Evolutionary conservation across 1,284 basidiomycete species (phyloP).

Genomic region (Jaminaea rosea): DNA sequence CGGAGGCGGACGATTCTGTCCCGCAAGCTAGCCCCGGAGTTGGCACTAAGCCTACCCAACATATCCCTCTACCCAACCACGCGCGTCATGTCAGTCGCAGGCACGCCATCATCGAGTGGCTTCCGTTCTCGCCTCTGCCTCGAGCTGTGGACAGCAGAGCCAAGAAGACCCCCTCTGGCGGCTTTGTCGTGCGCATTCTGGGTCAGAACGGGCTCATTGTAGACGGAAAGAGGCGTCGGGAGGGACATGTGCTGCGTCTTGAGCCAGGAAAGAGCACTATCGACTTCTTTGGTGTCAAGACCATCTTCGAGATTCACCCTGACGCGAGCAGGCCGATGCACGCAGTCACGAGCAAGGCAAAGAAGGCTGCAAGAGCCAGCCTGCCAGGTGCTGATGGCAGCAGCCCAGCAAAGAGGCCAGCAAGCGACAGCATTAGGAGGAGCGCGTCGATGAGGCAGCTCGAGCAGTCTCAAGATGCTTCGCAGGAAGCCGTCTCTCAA

Average conservation of each 20-base stretch:
- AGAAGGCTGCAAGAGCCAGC: neutral
- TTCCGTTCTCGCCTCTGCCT: conserved; percentile 27
- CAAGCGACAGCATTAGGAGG: too few species aligned
- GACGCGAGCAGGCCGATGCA: neutral
- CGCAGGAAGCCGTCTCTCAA: neutral
- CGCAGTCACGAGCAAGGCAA: neutral
- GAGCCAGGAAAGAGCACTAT: conserved; percentile 21
- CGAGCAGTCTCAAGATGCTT: too few species aligned
- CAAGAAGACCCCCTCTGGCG: conserved; percentile 12
- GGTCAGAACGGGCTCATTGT: conserved; percentile 45
- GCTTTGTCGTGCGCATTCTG: conserved; percentile 36
- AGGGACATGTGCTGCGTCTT: conserved; percentile 35
- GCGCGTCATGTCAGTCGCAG: conserved; percentile 39
- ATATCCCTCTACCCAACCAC: conserved; percentile 29
- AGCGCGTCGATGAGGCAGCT: neutral
- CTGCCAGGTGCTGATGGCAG: neutral
- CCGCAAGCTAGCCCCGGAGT: neutral
- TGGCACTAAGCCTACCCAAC: conserved; percentile 21
- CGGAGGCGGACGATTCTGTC: neutral
- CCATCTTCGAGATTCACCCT: conserved; percentile 13
- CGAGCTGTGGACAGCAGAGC: neutral
- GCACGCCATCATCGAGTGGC: conserved; percentile 42
- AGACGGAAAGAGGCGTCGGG: conserved; percentile 34
- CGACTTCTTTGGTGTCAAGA: conserved; percentile 38
- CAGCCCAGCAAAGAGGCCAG: neutral